phyloP scores from a whole-genome alignment of 768 basidiomycete genomes.

The Ramaria sp. region DNA sequence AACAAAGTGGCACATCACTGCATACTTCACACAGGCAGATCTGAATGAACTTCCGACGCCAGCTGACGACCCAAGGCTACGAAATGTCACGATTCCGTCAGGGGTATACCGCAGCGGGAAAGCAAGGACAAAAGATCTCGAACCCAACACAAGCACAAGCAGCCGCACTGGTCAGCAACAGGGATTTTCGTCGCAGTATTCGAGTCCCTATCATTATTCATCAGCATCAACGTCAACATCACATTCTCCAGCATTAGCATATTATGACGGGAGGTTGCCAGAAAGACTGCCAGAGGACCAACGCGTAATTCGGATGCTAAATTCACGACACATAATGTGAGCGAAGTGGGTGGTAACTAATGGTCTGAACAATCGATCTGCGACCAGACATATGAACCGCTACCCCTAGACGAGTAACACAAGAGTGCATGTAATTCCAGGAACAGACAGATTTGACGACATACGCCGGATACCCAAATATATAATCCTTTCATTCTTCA shows the following conservation, averaged over 20 bases:
- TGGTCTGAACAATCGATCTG: background rate
- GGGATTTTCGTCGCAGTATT: slow-evolving; percentile 17
- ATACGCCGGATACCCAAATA: slow-evolving; percentile 9
- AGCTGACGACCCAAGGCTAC: slow-evolving; percentile 31
- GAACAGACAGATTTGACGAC: slow-evolving; percentile 3
- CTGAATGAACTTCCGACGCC: slow-evolving; percentile 35
- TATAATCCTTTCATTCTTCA: slow-evolving; percentile 35
- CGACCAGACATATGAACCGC: too few relatives aligned
- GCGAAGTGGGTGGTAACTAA: background rate
- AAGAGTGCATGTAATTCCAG: background rate
- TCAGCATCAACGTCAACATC: slow-evolving; percentile 14
- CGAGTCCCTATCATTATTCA: slow-evolving; percentile 14
- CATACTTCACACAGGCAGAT: slow-evolving; percentile 42
- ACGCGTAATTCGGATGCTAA: slow-evolving; percentile 49
- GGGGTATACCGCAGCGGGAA: slow-evolving; percentile 38
- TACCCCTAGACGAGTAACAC: background rate
- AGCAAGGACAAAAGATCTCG: slow-evolving; percentile 27
- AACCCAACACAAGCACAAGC: slow-evolving; percentile 12
- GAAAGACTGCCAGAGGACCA: slow-evolving; percentile 49
- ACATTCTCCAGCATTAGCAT: slow-evolving; percentile 10
- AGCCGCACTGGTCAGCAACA: slow-evolving; percentile 5
- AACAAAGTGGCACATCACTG: slow-evolving; percentile 58
- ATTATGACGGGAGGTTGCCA: slow-evolving; percentile 29
- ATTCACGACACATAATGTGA: slow-evolving; percentile 28
- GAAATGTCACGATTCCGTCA: slow-evolving; percentile 32